Percentiles rank a stretch among this genome's conserved stretches.
phyloP scores from a whole-genome alignment of 306 rosid genomes.

The Herpetospermum pedunculosum region DNA sequence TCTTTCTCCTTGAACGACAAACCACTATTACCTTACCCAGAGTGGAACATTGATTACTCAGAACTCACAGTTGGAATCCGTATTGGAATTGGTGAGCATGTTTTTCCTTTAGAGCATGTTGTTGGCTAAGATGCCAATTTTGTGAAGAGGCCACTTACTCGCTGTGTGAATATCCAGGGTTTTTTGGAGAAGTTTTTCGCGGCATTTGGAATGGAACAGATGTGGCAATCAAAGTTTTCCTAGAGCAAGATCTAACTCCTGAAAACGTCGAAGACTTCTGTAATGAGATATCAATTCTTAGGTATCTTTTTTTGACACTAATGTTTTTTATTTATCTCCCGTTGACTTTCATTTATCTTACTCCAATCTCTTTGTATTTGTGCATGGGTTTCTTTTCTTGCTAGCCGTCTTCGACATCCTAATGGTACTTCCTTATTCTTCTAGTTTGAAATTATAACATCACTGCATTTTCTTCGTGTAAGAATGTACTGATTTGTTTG shows the following conservation, averaged over 20 bases:
- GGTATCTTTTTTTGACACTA: slow-evolving; percentile 30
- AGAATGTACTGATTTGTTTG: slow-evolving; percentile 6
- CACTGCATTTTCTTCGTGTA: slow-evolving; percentile 5
- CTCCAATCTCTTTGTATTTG: slow-evolving; percentile 10
- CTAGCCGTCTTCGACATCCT: slow-evolving; percentile 97
- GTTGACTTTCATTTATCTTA: slow-evolving; percentile 28
- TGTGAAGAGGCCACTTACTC: neutral
- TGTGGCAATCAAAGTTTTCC: slow-evolving; percentile 91
- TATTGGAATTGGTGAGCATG: slow-evolving; percentile 79
- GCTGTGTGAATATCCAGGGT: slow-evolving; percentile 41
- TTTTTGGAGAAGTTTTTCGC: slow-evolving; percentile 97
- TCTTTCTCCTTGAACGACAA: slow-evolving; percentile 56
- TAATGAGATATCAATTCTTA: slow-evolving; percentile 91
- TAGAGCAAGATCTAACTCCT: slow-evolving; percentile 89
- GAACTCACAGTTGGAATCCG: slow-evolving; percentile 92
- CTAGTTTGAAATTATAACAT: slow-evolving; percentile 1
- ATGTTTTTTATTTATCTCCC: neutral
- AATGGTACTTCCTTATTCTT: slow-evolving; percentile 48
- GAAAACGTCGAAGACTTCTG: slow-evolving; percentile 99
- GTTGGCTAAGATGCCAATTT: neutral
- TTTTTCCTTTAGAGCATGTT: neutral
- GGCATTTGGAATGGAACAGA: slow-evolving; percentile 97
- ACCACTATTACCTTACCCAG: slow-evolving; percentile 72
- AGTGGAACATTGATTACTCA: slow-evolving; percentile 87
- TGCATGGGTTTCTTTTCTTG: slow-evolving; percentile 18